phyloP scores from a whole-genome alignment of 1,139 yeast species.

The Wickerhamomyces sp. region DNA sequence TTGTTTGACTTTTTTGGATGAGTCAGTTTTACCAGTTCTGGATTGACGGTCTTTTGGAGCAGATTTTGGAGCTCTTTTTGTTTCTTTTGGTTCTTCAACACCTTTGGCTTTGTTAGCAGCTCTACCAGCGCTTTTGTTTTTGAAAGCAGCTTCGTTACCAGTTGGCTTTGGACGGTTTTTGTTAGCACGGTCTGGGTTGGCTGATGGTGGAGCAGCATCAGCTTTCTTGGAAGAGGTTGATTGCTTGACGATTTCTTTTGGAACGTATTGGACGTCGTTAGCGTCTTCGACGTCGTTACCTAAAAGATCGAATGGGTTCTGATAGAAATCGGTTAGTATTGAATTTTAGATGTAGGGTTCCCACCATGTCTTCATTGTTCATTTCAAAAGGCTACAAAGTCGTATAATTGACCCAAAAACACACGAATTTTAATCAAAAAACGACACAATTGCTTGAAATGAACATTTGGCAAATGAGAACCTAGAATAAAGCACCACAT shows the following conservation, averaged over 20 bases:
- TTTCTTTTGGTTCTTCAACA: slow-evolving; percentile 52
- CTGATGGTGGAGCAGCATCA: slow-evolving; percentile 80
- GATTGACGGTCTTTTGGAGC: slow-evolving; percentile 77
- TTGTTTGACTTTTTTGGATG: slow-evolving; percentile 73
- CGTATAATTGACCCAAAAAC: too few relatives aligned
- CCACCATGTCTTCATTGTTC: too few relatives aligned
- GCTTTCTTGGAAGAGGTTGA: slow-evolving; percentile 83
- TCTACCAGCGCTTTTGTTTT: slow-evolving; percentile 61
- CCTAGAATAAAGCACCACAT: slow-evolving; percentile 5
- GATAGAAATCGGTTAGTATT: too few relatives aligned
- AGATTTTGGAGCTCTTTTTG: slow-evolving; percentile 51
- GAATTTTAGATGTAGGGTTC: too few relatives aligned
- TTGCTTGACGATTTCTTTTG: slow-evolving; percentile 79
- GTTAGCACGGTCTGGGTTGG: slow-evolving; percentile 78
- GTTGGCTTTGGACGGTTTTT: slow-evolving; percentile 62
- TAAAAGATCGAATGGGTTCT: slow-evolving; percentile 53
- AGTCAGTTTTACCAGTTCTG: slow-evolving; percentile 76
- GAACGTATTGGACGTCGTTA: slow-evolving; percentile 39
- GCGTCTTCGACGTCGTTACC: slow-evolving; percentile 80
- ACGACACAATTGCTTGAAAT: neutral
- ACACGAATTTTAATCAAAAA: neutral
- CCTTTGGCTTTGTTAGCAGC: slow-evolving; percentile 59
- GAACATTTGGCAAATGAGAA: neutral
- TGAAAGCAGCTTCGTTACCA: slow-evolving; percentile 90
- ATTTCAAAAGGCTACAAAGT: too few relatives aligned